Conservation (phyloP, 306 rosid genomes). For the Astragalus membranaceus region DNA sequence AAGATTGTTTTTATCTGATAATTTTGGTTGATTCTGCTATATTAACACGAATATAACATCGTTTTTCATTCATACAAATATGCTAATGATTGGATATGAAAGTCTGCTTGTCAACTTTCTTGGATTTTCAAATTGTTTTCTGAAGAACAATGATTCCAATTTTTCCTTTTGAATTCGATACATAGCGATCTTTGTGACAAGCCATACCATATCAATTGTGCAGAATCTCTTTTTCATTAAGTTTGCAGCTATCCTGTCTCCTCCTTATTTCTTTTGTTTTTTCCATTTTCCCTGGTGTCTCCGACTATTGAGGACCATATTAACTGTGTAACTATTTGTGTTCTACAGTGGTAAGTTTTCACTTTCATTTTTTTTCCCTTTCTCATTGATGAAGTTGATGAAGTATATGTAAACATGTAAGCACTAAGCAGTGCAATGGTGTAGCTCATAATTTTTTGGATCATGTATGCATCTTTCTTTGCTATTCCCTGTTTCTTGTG, state of each 20-base stretch:
- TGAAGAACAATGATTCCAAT: background rate
- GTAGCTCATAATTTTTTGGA: too few relatives aligned
- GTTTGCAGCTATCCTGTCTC: too few relatives aligned
- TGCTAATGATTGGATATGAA: background rate
- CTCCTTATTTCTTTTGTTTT: too few relatives aligned
- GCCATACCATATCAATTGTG: background rate
- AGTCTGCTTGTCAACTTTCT: background rate
- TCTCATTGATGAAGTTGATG: too few relatives aligned
- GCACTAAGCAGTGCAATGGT: too few relatives aligned
- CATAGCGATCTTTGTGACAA: background rate
- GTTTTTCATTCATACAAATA: background rate
- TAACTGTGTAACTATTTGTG: background rate
- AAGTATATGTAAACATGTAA: too few relatives aligned
- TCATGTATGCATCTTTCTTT: background rate
- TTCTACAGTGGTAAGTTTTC: too few relatives aligned
- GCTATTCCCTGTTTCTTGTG: too few relatives aligned
- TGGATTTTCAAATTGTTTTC: background rate
- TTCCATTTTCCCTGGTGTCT: too few relatives aligned
- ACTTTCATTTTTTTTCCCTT: background rate
- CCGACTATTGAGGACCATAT: background rate
- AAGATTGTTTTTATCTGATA: too few relatives aligned
- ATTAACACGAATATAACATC: background rate
- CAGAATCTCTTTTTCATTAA: too few relatives aligned
- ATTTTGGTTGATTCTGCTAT: background rate
- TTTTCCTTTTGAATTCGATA: constrained; percentile 5